A percentile compares a stretch with the other conserved stretches of the same genome.
Conservation (phyloP, 1,284 basidiomycete species). For the Veloboletus limbatus region DNA sequence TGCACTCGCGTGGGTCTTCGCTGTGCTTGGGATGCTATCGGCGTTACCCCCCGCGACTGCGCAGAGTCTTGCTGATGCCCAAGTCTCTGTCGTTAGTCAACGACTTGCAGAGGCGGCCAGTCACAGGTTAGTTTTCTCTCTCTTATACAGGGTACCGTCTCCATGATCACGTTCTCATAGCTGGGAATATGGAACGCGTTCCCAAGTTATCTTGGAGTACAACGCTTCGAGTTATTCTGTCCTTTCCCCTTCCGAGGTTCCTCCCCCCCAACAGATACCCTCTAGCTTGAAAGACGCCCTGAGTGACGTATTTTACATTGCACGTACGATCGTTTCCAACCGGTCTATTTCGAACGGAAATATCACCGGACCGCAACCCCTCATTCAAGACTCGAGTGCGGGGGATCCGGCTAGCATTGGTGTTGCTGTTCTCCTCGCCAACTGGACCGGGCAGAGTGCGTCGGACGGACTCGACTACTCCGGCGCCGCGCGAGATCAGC, state of each 20-base stretch:
- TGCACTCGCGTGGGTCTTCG: no score
- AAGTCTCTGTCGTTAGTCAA: constrained; percentile 22
- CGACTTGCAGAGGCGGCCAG: constrained; percentile 30
- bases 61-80: constrained; percentile 27
- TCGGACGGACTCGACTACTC: constrained; percentile 52
- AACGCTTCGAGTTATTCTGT: constrained; percentile 50
- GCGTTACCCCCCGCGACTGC: no score
- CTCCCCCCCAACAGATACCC: constrained; percentile 42
- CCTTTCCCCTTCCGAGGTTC: constrained; percentile 42
- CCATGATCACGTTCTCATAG: constrained; percentile 32
- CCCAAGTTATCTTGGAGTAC: constrained; percentile 59
- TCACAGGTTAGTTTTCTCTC: constrained; percentile 24
- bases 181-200: constrained; percentile 66
- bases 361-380: constrained; percentile 46
- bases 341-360: constrained; percentile 41
- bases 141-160: not conserved
- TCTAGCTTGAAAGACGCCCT: constrained; percentile 40
- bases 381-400: constrained; percentile 56
- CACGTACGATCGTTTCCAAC: constrained; percentile 50
- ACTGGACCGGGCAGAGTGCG: constrained; percentile 55
- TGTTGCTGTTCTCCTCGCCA: constrained; percentile 74
- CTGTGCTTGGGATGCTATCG: no score
- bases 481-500: constrained; percentile 65
- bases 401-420: constrained; percentile 85
- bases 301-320: constrained; percentile 56